Evolutionary conservation across 2,329 filamentous ascomycete species (phyloP), one percentile per base, ranked within the genome.

Genomic region (Aaosphaeria arxii): DNA sequence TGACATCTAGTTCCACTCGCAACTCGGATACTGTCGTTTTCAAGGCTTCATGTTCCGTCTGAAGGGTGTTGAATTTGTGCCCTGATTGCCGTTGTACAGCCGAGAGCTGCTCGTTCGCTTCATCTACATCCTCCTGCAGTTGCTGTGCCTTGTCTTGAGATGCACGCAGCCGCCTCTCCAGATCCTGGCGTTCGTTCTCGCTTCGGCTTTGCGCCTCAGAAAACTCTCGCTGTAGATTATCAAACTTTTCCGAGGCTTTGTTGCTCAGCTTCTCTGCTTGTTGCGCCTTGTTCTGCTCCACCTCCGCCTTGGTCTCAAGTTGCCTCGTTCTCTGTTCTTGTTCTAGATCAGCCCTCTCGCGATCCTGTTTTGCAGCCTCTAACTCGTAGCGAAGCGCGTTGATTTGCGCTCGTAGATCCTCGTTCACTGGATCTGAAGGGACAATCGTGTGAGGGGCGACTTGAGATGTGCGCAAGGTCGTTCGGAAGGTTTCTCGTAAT

Each of bases 361-460:
- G 86, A 63, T 97, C 92, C 58, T 96, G 89, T 61, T 92, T 91
- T 45, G 89, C 76, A 13, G 88, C 92, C 61, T 91, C 88, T 56
- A 96, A 79, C 49, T 92, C 89, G 73, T 96, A 99, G 52, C 86
- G 86, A 44, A 96, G 76, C 0, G 90, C 89, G 52, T 91, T 94
- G 39, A 97, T 77, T 70, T 96, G 90, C 2, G 92, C 89, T 63
- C 92, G 91, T 29, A 97, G 78, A 55, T 91, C 87, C 62, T 97
- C 91, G 50, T 82, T 86, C 57, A 68, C 64, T 54, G 68, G 63
- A 47, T 77, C 73, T 30, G 71, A 61, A 41, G 70, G 55, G n/a
- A 67, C 60, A 11, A 70, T 60, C 4, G 63, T 66, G 46, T 69
- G 66, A 48, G 56, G 43, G 17, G 42, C 42, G 30, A 13, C 28